Conservation (phyloP, 1,284 basidiomycete genomes). For the Pseudozyma hubeiensis region DNA sequence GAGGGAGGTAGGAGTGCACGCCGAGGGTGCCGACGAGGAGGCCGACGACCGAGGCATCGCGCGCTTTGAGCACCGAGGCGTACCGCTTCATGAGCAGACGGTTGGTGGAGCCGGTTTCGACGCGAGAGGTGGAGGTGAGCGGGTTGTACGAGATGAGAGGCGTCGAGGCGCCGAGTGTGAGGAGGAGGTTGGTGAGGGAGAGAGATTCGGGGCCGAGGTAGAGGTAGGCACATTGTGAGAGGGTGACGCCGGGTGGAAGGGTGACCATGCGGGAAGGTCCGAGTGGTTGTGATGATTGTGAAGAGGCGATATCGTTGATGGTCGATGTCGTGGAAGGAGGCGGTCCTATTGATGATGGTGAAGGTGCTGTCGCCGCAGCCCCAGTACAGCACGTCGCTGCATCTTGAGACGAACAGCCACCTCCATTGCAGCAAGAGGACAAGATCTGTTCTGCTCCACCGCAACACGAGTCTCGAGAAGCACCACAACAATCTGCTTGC, state of each 20-base stretch:
- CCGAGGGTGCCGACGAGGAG: conserved; percentile 95
- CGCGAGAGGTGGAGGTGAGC: conserved; percentile 70
- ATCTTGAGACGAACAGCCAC: conserved; percentile 3
- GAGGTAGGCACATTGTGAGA: conserved; percentile 72
- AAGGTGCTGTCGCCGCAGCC: conserved; percentile 40
- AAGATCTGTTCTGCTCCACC: background rate
- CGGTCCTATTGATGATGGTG: conserved; percentile 19
- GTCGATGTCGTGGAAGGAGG: too few species aligned
- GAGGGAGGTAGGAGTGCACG: conserved; percentile 71
- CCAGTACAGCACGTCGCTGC: background rate
- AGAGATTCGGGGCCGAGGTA: conserved; percentile 88
- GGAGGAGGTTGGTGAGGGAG: conserved; percentile 82
- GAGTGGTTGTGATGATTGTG: conserved; percentile 56
- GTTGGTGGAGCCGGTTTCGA: conserved; percentile 75
- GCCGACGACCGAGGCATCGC: conserved; percentile 92
- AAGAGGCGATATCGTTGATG: conserved; percentile 46
- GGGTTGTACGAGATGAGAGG: conserved; percentile 82
- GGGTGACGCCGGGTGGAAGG: conserved; percentile 15
- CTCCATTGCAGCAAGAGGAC: conserved; percentile 18
- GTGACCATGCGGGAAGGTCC: conserved; percentile 34
- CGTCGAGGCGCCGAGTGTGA: conserved; percentile 54
- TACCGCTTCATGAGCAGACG: conserved; percentile 92
- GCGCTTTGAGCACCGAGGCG: conserved; percentile 85
- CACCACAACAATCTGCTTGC: conserved; percentile 5
- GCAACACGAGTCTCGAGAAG: background rate